These are phyloP conservation scores for Heracleum sosnowskyi DNA, from an alignment of 129 eudicot genomes.

Conservation along the genomic window DNA sequence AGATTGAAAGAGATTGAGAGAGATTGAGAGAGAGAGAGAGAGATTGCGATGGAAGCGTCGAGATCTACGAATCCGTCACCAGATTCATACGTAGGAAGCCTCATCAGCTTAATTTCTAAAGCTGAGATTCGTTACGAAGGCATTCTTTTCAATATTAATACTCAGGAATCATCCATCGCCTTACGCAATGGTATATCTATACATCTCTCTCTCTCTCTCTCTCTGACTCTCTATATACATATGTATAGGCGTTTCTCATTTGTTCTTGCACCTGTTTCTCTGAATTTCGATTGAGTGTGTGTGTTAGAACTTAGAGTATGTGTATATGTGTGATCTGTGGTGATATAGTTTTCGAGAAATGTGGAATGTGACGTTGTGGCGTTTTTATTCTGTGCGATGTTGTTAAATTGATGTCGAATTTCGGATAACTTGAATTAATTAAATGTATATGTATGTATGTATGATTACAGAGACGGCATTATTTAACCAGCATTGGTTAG, in stretches of 20 bases:
- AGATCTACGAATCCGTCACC: slow-evolving; percentile 30
- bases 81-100: slow-evolving; percentile 61
- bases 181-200: slow-evolving; percentile 40
- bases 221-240: neutral
- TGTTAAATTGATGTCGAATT: slow-evolving; percentile 8
- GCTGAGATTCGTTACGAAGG: slow-evolving; percentile 82
- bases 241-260: neutral
- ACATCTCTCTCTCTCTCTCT: neutral
- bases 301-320: neutral
- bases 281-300: neutral
- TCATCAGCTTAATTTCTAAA: slow-evolving; percentile 70
- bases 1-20: neutral
- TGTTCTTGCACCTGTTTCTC: neutral
- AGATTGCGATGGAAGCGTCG: slow-evolving; percentile 20
- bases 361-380: neutral
- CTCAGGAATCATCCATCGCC: slow-evolving; percentile 60
- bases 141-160: slow-evolving; percentile 44
- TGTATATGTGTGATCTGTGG: neutral
- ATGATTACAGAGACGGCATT: no score
- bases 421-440: neutral
- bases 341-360: neutral
- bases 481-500: neutral
- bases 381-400: neutral
- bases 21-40: neutral
- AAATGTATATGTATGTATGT: neutral